These are phyloP conservation scores for Butyriboletus appendiculatus DNA, from an alignment of 1,284 basidiomycete species.

Conservation along the genomic window DNA sequence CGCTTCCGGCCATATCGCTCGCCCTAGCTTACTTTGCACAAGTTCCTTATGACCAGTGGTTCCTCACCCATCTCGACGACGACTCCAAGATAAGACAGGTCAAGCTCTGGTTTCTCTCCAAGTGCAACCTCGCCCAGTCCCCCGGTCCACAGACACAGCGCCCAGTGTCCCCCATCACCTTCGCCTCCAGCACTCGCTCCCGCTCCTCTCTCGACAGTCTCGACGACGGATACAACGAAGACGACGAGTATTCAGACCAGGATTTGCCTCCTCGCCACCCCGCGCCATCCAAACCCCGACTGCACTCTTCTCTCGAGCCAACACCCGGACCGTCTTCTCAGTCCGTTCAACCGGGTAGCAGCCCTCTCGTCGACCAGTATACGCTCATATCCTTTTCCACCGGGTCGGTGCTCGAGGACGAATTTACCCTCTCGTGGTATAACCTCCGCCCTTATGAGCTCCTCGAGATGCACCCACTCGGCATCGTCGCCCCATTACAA, in stretches of 20 bases:
- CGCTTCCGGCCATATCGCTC: neutral
- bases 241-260: slow-evolving; percentile 30
- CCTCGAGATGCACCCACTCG: slow-evolving; percentile 58
- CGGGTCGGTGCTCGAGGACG: slow-evolving; percentile 66
- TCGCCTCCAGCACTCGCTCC: slow-evolving; percentile 39
- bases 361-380: slow-evolving; percentile 36
- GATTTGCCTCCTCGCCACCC: slow-evolving; percentile 12
- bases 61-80: slow-evolving; percentile 61
- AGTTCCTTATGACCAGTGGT: slow-evolving; percentile 72
- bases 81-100: slow-evolving; percentile 58
- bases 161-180: slow-evolving; percentile 59
- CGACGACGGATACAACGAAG: slow-evolving; percentile 29
- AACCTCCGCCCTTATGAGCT: slow-evolving; percentile 59
- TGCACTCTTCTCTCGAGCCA: slow-evolving; percentile 8
- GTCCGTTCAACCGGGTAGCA: slow-evolving; percentile 7
- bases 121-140: slow-evolving; percentile 42
- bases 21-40: slow-evolving; percentile 35
- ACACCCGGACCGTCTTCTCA: slow-evolving; percentile 6
- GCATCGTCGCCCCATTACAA: slow-evolving; percentile 44
- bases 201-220: slow-evolving; percentile 27
- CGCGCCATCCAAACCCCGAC: neutral
- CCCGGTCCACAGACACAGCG: slow-evolving; percentile 35
- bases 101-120: slow-evolving; percentile 61
- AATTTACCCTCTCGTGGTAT: slow-evolving; percentile 57
- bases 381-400: slow-evolving; percentile 64